Conservation (phyloP, 2,329 filamentous ascomycete species). For the Phyllosticta citriasiana region DNA sequence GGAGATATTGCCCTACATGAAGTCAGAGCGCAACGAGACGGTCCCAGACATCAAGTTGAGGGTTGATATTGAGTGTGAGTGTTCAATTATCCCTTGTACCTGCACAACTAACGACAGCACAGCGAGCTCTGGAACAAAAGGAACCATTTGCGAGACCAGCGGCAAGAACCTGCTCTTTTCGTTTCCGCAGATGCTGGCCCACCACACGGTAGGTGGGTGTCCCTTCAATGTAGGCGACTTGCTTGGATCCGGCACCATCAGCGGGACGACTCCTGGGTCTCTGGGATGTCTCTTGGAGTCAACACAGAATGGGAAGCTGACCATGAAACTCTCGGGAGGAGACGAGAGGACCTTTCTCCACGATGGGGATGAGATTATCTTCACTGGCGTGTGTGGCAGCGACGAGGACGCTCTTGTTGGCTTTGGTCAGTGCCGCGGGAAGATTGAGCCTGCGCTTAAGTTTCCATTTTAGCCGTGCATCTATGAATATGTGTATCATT, state of each 20-base stretch:
- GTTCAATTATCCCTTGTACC: background rate
- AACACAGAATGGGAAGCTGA: constrained; percentile 56
- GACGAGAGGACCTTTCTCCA: constrained; percentile 62
- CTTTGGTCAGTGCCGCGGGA: constrained; percentile 63
- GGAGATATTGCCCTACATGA: constrained; percentile 52
- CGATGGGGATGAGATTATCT: constrained; percentile 60
- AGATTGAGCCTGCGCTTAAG: constrained; percentile 36
- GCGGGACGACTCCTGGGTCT: constrained; percentile 47
- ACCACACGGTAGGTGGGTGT: constrained; percentile 69
- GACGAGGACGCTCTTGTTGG: constrained; percentile 55
- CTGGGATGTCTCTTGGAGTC: constrained; percentile 65
- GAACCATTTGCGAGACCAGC: constrained; percentile 51
- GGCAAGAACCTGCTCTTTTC: constrained; percentile 65
- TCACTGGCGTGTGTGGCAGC: constrained; percentile 55
- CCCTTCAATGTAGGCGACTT: constrained; percentile 64
- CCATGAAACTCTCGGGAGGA: constrained; percentile 51
- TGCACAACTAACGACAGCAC: background rate
- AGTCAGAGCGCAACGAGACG: constrained; percentile 48
- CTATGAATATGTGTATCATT: background rate
- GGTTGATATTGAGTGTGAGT: constrained; percentile 48
- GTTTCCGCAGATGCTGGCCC: constrained; percentile 73
- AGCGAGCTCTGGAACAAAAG: constrained; percentile 40
- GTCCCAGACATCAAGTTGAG: constrained; percentile 62
- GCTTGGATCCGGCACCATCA: constrained; percentile 71
- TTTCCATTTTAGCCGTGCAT: background rate